Conservation (phyloP, 2,329 filamentous ascomycete genomes). For the Neonectria magnoliae region DNA sequence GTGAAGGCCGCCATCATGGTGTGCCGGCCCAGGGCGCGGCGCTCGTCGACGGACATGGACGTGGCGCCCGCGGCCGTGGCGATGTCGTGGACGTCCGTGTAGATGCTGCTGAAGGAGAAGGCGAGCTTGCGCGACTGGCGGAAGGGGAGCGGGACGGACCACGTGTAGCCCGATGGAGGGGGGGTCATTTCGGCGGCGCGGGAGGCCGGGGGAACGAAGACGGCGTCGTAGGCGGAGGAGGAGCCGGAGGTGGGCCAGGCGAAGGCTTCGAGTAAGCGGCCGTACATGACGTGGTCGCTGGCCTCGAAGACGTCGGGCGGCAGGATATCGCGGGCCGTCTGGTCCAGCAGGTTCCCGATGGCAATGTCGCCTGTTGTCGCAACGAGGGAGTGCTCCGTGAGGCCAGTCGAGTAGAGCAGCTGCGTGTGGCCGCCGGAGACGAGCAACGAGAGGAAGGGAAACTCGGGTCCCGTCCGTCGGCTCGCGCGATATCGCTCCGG, state of each 20-base stretch:
- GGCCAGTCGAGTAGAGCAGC: slow-evolving; percentile 76
- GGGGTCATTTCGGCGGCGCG: slow-evolving; percentile 67
- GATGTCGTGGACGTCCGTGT: slow-evolving; percentile 63
- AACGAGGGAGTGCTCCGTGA: slow-evolving; percentile 77
- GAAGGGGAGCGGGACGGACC: slow-evolving; percentile 76
- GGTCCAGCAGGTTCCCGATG: slow-evolving; percentile 91
- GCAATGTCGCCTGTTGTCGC: slow-evolving; percentile 82
- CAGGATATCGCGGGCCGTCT: slow-evolving; percentile 80
- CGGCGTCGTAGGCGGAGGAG: slow-evolving; percentile 44
- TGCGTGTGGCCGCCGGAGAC: slow-evolving; percentile 94
- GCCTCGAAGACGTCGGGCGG: slow-evolving; percentile 66
- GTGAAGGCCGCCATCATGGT: slow-evolving; percentile 87
- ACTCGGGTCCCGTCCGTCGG: slow-evolving; percentile 58
- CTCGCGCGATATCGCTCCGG: background rate
- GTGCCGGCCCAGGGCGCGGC: slow-evolving; percentile 74
- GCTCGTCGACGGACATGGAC: slow-evolving; percentile 65
- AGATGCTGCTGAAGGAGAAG: slow-evolving; percentile 79
- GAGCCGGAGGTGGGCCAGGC: slow-evolving; percentile 13
- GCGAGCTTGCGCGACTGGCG: slow-evolving; percentile 64
- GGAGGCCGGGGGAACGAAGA: slow-evolving; percentile 67
- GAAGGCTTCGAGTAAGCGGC: slow-evolving; percentile 79
- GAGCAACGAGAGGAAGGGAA: slow-evolving; percentile 88
- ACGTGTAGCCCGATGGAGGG: slow-evolving; percentile 57
- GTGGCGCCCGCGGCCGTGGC: slow-evolving; percentile 42
- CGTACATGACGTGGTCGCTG: slow-evolving; percentile 79